Conservation (phyloP, 75 land plant species). For the Selaginella moellendorffii region DNA sequence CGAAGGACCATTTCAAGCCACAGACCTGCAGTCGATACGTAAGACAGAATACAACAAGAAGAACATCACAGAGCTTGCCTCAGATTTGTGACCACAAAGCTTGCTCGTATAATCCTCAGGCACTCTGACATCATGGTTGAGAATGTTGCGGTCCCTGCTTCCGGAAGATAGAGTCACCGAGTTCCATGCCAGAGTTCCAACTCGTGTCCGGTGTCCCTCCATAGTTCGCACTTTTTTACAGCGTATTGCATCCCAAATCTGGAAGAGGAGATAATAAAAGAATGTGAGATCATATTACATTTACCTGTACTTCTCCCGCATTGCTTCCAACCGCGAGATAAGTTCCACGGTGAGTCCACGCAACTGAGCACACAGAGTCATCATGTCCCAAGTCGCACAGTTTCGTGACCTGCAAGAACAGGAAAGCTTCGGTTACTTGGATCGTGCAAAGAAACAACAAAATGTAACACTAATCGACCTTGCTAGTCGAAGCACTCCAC, state of each 20-base stretch:
- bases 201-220: slow-evolving; percentile 67
- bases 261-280: not conserved
- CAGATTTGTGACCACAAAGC: slow-evolving; percentile 66
- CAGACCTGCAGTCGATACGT: slow-evolving; percentile 38
- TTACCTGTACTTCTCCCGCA: slow-evolving; percentile 61
- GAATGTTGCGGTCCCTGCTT: slow-evolving; percentile 58
- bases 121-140: slow-evolving; percentile 63
- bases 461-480: slow-evolving; percentile 24
- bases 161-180: slow-evolving; percentile 66
- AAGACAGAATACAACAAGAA: not conserved
- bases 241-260: slow-evolving; percentile 86
- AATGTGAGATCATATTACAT: not conserved
- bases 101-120: slow-evolving; percentile 63
- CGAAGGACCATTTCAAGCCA: slow-evolving; percentile 78
- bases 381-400: slow-evolving; percentile 64
- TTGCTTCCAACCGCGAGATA: slow-evolving; percentile 69
- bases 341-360: slow-evolving; percentile 65
- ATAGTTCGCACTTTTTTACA: slow-evolving; percentile 56
- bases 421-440: not conserved
- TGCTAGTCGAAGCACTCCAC: slow-evolving; percentile 94
- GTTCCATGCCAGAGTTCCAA: slow-evolving; percentile 76
- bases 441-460: too few species aligned
- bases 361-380: slow-evolving; percentile 73
- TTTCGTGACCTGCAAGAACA: slow-evolving; percentile 49
- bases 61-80: slow-evolving; percentile 29